Evolutionary conservation across 2,329 filamentous ascomycete genomes (phyloP).

Genomic region (Penicillium sp.): DNA sequence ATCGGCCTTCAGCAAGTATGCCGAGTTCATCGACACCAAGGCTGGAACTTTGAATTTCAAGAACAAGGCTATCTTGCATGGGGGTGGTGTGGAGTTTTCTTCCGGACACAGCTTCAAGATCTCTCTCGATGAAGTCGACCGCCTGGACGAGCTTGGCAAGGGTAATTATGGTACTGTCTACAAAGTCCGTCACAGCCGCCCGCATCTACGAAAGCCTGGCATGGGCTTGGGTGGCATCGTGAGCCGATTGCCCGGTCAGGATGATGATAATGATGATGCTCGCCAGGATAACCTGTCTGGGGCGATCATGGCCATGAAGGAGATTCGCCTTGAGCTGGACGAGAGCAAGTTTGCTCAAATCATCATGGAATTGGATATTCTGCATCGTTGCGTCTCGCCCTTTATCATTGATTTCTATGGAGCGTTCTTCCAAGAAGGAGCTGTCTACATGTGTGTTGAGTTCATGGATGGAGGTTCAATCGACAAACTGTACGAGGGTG

Average conservation of each 20-base stretch:
- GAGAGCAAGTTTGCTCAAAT: constrained; percentile 97
- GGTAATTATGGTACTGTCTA: constrained; percentile 99
- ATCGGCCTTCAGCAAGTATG: constrained; percentile 67
- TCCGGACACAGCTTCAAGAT: constrained; percentile 90
- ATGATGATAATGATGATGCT: constrained; percentile 23
- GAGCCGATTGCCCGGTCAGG: constrained; percentile 37
- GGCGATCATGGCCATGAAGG: constrained; percentile 98
- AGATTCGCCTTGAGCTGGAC: constrained; percentile 92
- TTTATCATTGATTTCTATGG: constrained; percentile 99
- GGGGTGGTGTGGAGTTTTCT: constrained; percentile 88
- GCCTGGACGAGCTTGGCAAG: constrained; percentile 89
- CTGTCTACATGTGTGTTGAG: constrained; percentile 99
- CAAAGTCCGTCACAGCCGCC: constrained; percentile 86
- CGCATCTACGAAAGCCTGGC: constrained; percentile 63
- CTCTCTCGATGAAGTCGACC: constrained; percentile 93
- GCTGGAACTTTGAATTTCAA: constrained; percentile 91
- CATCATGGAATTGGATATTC: constrained; percentile 94
- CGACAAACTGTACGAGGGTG: constrained; percentile 90
- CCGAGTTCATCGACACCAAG: constrained; percentile 87
- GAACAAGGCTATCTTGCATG: constrained; percentile 87
- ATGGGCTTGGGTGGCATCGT: constrained; percentile 65
- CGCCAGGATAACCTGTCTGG: constrained; percentile 53
- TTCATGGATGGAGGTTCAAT: constrained; percentile 99
- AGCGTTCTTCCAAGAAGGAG: constrained; percentile 97
- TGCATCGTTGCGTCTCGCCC: constrained; percentile 91